These are phyloP conservation scores for Arachis hypogaea DNA, from an alignment of 306 rosid species.

Conservation along the genomic window DNA sequence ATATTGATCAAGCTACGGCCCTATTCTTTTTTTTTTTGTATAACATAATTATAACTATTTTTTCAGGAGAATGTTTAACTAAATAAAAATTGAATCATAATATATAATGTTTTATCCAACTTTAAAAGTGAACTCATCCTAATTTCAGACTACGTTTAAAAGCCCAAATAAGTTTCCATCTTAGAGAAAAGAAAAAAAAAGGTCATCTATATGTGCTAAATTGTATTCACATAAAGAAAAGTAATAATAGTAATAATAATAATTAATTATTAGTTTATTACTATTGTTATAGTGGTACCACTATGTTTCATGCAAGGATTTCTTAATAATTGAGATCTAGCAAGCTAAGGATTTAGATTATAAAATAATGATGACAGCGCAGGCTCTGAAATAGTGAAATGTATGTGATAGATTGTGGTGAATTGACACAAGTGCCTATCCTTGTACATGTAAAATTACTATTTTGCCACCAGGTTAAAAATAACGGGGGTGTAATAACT, in stretches of 20 bases:
- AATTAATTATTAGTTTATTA: neutral
- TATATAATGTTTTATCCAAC: too few relatives aligned
- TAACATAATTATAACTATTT: too few relatives aligned
- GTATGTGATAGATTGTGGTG: neutral
- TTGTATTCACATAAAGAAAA: too few relatives aligned
- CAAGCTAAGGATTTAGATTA: slow-evolving; percentile 25
- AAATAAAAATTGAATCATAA: too few relatives aligned
- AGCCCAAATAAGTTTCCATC: too few relatives aligned
- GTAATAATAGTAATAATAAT: neutral
- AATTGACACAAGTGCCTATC: neutral
- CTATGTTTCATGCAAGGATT: slow-evolving; percentile 29
- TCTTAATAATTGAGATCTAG: slow-evolving; percentile 37
- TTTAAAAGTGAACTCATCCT: too few relatives aligned
- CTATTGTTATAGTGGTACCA: neutral
- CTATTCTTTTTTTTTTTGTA: too few relatives aligned
- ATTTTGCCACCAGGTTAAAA: slow-evolving; percentile 38
- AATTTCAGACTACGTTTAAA: too few relatives aligned
- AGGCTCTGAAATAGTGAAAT: neutral
- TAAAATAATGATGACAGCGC: slow-evolving; percentile 39
- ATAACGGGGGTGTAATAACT: neutral
- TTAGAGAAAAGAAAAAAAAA: too few relatives aligned
- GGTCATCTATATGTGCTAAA: too few relatives aligned
- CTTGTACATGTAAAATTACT: neutral
- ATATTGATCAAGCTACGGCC: too few relatives aligned
- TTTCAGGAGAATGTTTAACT: too few relatives aligned